phyloP scores from a whole-genome alignment of 495 filamentous ascomycete species.

The Pseudoneurospora amorphoporcata region DNA sequence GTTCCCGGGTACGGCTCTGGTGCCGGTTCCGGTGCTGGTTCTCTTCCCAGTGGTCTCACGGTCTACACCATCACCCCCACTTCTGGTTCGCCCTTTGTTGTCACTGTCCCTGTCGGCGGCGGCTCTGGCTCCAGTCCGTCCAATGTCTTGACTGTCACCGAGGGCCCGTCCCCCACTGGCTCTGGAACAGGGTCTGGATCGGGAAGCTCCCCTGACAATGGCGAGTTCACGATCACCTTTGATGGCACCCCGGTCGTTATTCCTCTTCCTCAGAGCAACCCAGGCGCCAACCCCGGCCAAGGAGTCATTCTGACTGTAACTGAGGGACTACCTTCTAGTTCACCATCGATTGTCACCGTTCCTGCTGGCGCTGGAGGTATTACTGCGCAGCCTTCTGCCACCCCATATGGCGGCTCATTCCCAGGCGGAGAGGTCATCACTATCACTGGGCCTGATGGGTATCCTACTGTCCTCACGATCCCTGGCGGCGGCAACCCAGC shows the following conservation, averaged over 20 bases:
- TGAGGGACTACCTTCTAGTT: not conserved
- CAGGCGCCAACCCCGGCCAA: not conserved
- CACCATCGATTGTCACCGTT: not conserved
- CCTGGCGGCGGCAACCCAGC: not conserved
- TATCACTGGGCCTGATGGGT: not conserved
- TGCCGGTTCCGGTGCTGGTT: not conserved
- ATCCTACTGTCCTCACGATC: conserved; percentile 5
- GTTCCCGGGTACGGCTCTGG: not conserved
- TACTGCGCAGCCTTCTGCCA: not conserved
- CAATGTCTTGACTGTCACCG: not conserved
- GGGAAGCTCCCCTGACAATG: not conserved
- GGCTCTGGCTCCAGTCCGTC: not conserved
- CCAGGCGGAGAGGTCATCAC: conserved; percentile 1
- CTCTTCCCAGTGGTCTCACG: not conserved
- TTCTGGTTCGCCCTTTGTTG: conserved; percentile 7
- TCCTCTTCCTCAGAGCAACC: not conserved
- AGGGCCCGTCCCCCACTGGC: not conserved
- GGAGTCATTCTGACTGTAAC: not conserved
- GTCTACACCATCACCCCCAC: conserved; percentile 7
- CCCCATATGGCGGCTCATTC: not conserved
- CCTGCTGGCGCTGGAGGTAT: not conserved
- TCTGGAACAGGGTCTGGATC: not conserved
- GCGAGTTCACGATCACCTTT: not conserved
- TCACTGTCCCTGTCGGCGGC: conserved; percentile 3
- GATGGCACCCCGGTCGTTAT: not conserved